Percentiles rank a stretch among this genome's conserved stretches.
phyloP scores from a whole-genome alignment of 2,329 filamentous ascomycete genomes.

The Esteya vermicola region DNA sequence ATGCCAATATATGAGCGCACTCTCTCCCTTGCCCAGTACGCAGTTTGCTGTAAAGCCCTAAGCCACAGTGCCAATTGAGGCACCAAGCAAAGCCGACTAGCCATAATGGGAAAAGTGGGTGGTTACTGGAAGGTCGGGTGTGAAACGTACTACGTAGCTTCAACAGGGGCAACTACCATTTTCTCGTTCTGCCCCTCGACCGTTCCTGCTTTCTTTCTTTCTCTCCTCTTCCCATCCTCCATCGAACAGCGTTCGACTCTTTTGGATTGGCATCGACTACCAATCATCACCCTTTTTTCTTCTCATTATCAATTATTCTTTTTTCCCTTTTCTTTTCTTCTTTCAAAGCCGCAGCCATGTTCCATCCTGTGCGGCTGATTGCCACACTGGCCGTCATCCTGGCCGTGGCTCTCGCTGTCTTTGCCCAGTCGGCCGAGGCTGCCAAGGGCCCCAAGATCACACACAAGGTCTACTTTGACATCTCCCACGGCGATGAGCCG shows the following conservation, averaged over 20 bases:
- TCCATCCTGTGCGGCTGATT: constrained; percentile 56
- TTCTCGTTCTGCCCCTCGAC: background rate
- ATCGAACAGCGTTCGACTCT: too few relatives aligned
- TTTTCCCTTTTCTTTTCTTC: background rate
- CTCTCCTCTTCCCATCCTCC: background rate
- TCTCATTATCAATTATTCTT: background rate
- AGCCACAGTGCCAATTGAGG: too few relatives aligned
- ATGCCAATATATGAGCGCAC: too few relatives aligned
- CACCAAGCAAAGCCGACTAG: too few relatives aligned
- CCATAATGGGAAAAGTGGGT: too few relatives aligned
- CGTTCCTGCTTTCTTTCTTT: too few relatives aligned
- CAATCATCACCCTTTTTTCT: background rate
- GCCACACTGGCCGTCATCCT: constrained; percentile 63
- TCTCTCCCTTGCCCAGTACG: too few relatives aligned
- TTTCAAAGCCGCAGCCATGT: constrained; percentile 35
- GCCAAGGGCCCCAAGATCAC: constrained; percentile 89
- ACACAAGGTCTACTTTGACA: constrained; percentile 85
- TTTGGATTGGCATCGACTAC: too few relatives aligned
- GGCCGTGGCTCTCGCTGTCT: constrained; percentile 59
- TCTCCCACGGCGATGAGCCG: constrained; percentile 59
- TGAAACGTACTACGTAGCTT: constrained; percentile 11
- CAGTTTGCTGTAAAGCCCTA: too few relatives aligned
- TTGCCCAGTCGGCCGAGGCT: constrained; percentile 60
- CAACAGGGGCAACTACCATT: background rate
- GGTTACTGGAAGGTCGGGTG: too few relatives aligned